Percentiles rank a stretch among this genome's conserved stretches.
phyloP scores from a whole-genome alignment of 2,329 filamentous ascomycete species.

The Alternaria atra region DNA sequence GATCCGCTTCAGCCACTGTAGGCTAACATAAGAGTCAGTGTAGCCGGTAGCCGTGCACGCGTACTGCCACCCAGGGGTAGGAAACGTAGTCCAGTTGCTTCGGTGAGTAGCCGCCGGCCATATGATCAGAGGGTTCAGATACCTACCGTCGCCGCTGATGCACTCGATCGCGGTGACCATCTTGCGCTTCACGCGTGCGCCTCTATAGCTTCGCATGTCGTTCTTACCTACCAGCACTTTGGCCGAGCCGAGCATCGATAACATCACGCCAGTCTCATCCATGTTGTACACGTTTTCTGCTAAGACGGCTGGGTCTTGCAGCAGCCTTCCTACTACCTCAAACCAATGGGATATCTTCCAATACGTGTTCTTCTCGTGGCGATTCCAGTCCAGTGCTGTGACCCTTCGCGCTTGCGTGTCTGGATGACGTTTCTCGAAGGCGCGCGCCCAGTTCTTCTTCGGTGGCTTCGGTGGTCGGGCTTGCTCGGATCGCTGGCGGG shows the following conservation, averaged over 20 bases:
- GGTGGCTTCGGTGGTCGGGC: no score
- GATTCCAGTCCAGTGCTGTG: no score
- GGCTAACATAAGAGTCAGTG: no score
- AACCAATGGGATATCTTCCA: slow-evolving; percentile 38
- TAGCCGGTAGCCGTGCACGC: no score
- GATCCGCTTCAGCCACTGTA: no score
- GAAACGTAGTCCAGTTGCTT: slow-evolving; percentile 5
- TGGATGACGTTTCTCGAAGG: no score
- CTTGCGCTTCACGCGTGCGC: slow-evolving; percentile 30
- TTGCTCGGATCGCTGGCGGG: no score
- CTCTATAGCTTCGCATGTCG: slow-evolving; percentile 25
- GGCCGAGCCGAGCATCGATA: slow-evolving; percentile 18
- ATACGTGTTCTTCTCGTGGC: no score
- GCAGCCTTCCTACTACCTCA: slow-evolving; percentile 12
- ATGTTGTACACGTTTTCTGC: slow-evolving; percentile 36
- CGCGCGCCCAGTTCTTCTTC: no score
- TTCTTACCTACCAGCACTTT: slow-evolving; percentile 33
- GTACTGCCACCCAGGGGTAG: no score
- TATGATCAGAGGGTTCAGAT: slow-evolving; percentile 26
- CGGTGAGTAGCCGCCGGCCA: slow-evolving; percentile 31
- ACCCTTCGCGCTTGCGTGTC: no score
- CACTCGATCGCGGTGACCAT: slow-evolving; percentile 33
- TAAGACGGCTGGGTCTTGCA: slow-evolving; percentile 20
- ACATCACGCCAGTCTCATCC: background rate
- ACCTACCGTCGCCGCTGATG: slow-evolving; percentile 26